A percentile compares a stretch with the other conserved stretches of the same genome.
phyloP scores from a whole-genome alignment of 164 flowering plant species.

The Tinospora cordifolia region DNA sequence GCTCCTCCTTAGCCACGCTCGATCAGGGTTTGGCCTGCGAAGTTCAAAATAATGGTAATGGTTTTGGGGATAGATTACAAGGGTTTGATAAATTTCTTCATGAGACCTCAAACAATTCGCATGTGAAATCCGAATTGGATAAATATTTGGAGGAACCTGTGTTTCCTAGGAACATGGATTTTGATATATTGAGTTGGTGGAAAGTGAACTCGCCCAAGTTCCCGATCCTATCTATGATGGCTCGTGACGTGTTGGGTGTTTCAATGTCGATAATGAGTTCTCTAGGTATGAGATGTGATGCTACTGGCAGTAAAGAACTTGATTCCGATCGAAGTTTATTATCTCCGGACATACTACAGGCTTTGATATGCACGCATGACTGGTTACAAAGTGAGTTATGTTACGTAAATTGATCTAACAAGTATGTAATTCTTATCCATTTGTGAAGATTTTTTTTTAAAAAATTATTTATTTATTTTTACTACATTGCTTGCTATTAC shows the following conservation, averaged over 20 bases:
- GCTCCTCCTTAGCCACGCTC: slow-evolving; percentile 23
- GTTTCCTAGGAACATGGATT: slow-evolving; percentile 57
- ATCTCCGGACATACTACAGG: slow-evolving; percentile 45
- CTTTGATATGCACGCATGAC: slow-evolving; percentile 66
- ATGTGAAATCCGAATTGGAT: slow-evolving; percentile 46
- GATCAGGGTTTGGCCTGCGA: slow-evolving; percentile 30
- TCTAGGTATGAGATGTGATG: slow-evolving; percentile 33
- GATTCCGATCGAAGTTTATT: slow-evolving; percentile 38
- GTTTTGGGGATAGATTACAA: slow-evolving; percentile 38
- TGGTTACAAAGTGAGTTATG: slow-evolving; percentile 56
- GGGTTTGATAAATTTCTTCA: slow-evolving; percentile 60
- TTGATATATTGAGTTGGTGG: slow-evolving; percentile 71
- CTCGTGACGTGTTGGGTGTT: slow-evolving; percentile 56
- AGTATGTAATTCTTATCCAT: neutral
- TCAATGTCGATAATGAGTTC: slow-evolving; percentile 41
- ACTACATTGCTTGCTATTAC: too few species aligned
- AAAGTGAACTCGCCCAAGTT: slow-evolving; percentile 66
- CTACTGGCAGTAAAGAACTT: slow-evolving; percentile 39
- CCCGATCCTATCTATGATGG: slow-evolving; percentile 65
- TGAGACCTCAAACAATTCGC: slow-evolving; percentile 45
- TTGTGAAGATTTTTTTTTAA: neutral
- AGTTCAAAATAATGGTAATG: slow-evolving; percentile 12
- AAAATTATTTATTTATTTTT: too few species aligned
- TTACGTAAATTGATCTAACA: slow-evolving; percentile 9
- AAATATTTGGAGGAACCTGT: slow-evolving; percentile 64